These are phyloP conservation scores for Purpureocillium lavendulum DNA, from an alignment of 2,329 filamentous ascomycete species.

Conservation along the genomic window DNA sequence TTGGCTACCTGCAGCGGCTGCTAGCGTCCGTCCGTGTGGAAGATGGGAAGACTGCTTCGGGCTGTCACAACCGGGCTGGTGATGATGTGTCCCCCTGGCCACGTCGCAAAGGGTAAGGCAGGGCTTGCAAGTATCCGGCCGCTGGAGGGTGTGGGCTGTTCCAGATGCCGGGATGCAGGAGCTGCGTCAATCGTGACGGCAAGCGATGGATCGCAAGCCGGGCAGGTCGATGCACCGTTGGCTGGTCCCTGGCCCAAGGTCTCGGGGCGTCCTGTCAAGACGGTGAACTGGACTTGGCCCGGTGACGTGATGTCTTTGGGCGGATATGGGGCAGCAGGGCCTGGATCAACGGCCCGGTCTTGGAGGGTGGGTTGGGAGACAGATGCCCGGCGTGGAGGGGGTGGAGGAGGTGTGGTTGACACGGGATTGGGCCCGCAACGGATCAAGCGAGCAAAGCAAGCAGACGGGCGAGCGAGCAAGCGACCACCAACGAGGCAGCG, in stretches of 20 bases:
- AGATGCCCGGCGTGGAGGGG: constrained; percentile 7
- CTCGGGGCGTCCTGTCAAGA: constrained; percentile 19
- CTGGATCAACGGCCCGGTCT: not conserved
- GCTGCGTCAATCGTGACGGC: constrained; percentile 42
- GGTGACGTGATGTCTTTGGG: constrained; percentile 22
- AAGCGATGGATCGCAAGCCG: constrained; percentile 17
- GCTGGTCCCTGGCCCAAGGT: constrained; percentile 22
- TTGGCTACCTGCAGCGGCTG: constrained; percentile 63
- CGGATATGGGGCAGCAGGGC: constrained; percentile 2
- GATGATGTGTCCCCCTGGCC: constrained; percentile 52
- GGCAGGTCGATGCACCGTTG: constrained; percentile 10
- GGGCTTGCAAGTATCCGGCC: constrained; percentile 35
- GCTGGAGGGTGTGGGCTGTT: constrained; percentile 35
- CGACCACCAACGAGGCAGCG: not conserved
- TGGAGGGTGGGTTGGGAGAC: constrained; percentile 9
- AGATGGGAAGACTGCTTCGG: constrained; percentile 44
- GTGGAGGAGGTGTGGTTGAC: constrained; percentile 7
- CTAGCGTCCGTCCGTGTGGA: constrained; percentile 44
- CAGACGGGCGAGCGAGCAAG: not conserved
- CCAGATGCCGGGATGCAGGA: constrained; percentile 39
- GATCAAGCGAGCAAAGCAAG: not conserved
- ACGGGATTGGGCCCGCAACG: not conserved
- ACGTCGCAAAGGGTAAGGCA: constrained; percentile 46
- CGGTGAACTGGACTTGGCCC: constrained; percentile 22
- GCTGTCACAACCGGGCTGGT: constrained; percentile 46